Percentiles rank a stretch among this genome's conserved stretches.
Conservation (phyloP, 2,329 filamentous ascomycete species). For the Aspergillus floridensis region DNA sequence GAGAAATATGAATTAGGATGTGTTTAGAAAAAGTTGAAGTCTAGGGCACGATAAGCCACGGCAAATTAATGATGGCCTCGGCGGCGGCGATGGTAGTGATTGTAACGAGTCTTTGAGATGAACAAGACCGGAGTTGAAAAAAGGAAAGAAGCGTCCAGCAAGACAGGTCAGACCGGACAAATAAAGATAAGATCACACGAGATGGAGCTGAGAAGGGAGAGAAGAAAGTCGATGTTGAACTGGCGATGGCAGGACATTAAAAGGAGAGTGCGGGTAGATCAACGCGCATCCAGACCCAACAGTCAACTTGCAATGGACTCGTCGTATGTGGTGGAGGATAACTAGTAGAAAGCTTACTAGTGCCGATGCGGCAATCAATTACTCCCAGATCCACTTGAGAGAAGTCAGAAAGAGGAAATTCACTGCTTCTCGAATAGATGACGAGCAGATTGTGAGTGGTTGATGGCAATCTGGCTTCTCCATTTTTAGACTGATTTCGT, state of each 20-base stretch:
- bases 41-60: neutral
- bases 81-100: neutral
- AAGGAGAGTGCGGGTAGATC: slow-evolving; percentile 25
- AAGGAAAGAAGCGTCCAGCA: slow-evolving; percentile 10
- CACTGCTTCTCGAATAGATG: neutral
- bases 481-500: neutral
- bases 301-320: neutral
- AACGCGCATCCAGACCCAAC: neutral
- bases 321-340: neutral
- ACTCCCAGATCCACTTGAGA: neutral
- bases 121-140: slow-evolving; percentile 7
- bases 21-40: neutral
- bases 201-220: slow-evolving; percentile 9
- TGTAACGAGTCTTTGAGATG: slow-evolving; percentile 8
- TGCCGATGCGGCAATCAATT: neutral
- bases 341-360: slow-evolving; percentile 1
- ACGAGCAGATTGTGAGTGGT: neutral
- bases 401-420: neutral
- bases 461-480: neutral
- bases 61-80: neutral
- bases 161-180: slow-evolving; percentile 15
- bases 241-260: slow-evolving; percentile 17
- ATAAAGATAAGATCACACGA: slow-evolving; percentile 18
- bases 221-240: slow-evolving; percentile 17
- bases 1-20: neutral